Base-by-base conservation (phyloP, 176 grass and related monocot species). In the Oryza officinalis region DNA sequence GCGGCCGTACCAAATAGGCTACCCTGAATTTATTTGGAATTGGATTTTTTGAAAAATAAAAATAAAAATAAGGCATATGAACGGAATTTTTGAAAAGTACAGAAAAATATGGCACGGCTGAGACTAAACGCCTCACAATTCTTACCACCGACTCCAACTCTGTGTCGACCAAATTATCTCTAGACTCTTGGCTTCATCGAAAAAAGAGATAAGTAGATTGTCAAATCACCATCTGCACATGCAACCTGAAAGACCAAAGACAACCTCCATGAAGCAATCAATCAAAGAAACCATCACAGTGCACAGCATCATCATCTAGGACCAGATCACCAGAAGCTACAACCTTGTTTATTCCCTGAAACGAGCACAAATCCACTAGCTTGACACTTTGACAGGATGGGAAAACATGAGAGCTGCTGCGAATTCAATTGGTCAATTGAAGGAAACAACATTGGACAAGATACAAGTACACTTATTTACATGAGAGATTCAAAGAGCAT, bases 381-480 rank as follows among this genome's bases (percentile, higher is more conserved):
- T 35, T 41, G 77, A 81, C 17, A 57, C 20, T 17, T 50, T 61
- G 57, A 61, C n/a, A 61, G 25, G 11, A 2, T 17, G 41, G 31
- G 32, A 14, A 63, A 77, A 81, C 75, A 28, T 60, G 50, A 26
- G 64, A 9, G 31, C 26, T 44, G 57, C 52, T 59, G 66, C 44
- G 60, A 67, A 69, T 86, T 79, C 46, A 79, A 75, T 46, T 38
- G 17, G 63, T 45, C 27, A 68, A 74, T 45, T 50, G 7, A 69
- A 83, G 27, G 60, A 67, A 90, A 79, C 65, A 85, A 78, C 68
- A 83, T 75, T 79, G 61, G 68, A 75, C 65, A 69, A 82, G 60
- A 86, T 86, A 90, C 45, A 86, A 69, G 74, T 86, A 86, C 83
- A 90, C 84, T 90, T 90, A 90, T 86, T 86, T 90, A 90, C 88